Percentiles rank a stretch among this genome's conserved stretches.
These are phyloP conservation scores for Kuraishia capsulata DNA, from an alignment of 805 yeast genomes.

Conservation along the genomic window DNA sequence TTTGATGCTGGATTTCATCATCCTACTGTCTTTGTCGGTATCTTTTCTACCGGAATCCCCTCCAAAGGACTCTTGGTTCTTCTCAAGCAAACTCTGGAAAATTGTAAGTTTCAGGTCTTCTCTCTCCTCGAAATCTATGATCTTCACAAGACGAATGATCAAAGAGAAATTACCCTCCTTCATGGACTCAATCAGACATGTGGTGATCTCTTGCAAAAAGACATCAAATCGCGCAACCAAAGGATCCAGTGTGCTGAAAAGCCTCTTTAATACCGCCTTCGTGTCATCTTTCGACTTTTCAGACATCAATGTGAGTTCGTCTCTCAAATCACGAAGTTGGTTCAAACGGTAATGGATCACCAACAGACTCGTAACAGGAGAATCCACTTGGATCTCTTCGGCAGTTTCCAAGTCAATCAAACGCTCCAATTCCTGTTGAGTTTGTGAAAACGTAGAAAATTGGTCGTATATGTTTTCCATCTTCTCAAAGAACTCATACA, in stretches of 20 bases:
- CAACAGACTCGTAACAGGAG: slow-evolving; percentile 45
- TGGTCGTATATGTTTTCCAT: slow-evolving; percentile 57
- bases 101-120: slow-evolving; percentile 54
- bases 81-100: slow-evolving; percentile 12
- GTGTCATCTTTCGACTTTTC: slow-evolving; percentile 44
- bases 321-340: slow-evolving; percentile 68
- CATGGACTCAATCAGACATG: slow-evolving; percentile 62
- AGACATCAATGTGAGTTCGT: slow-evolving; percentile 56
- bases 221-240: slow-evolving; percentile 53
- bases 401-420: slow-evolving; percentile 41
- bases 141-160: slow-evolving; percentile 62
- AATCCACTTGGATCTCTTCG: slow-evolving; percentile 33
- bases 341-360: slow-evolving; percentile 63
- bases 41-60: slow-evolving; percentile 5
- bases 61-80: slow-evolving; percentile 6
- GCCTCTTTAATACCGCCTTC: slow-evolving; percentile 51
- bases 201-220: slow-evolving; percentile 55
- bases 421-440: slow-evolving; percentile 38
- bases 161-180: slow-evolving; percentile 60
- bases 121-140: slow-evolving; percentile 71
- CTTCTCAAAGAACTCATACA: slow-evolving; percentile 64
- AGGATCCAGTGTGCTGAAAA: slow-evolving; percentile 38
- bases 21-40: slow-evolving; percentile 5
- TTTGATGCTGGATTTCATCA: slow-evolving; percentile 25
- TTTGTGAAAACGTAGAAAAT: slow-evolving; percentile 45